Evolutionary conservation across 352 stramenopile genomes (phyloP).

Genomic region (Phytopythium cucurbitacearum): DNA sequence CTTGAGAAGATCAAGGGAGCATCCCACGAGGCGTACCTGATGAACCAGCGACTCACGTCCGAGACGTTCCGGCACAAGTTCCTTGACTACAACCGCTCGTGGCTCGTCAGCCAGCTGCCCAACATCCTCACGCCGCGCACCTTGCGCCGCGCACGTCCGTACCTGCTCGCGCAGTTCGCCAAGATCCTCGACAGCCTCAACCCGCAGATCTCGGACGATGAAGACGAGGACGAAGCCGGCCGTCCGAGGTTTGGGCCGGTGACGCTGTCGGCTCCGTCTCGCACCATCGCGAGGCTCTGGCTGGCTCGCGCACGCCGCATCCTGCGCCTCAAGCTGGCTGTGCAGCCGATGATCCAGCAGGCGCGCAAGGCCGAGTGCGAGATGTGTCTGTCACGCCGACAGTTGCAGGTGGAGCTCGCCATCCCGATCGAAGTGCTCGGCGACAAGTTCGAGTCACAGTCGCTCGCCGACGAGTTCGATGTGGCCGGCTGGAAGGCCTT

Average conservation of each 20-base stretch:
- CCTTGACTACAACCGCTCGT: constrained; percentile 96
- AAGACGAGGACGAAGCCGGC: constrained; percentile 76
- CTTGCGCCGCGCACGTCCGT: constrained; percentile 86
- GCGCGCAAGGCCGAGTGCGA: constrained; percentile 92
- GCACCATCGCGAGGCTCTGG: constrained; percentile 93
- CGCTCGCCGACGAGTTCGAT: constrained; percentile 89
- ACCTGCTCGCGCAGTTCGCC: constrained; percentile 94
- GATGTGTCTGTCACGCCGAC: constrained; percentile 91
- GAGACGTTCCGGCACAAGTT: constrained; percentile 98
- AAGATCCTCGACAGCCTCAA: constrained; percentile 95
- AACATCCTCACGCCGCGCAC: constrained; percentile 94
- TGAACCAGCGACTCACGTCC: constrained; percentile 96
- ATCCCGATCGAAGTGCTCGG: constrained; percentile 91
- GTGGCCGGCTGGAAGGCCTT: constrained; percentile 95
- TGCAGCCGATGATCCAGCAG: constrained; percentile 91
- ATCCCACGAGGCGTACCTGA: constrained; percentile 93
- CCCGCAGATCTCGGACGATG: constrained; percentile 90
- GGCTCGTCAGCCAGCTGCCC: constrained; percentile 94
- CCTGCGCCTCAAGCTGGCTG: constrained; percentile 79
- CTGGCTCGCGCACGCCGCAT: constrained; percentile 80
- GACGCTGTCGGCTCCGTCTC: constrained; percentile 85
- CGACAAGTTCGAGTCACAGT: constrained; percentile 89
- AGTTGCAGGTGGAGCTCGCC: constrained; percentile 94
- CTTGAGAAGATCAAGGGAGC: constrained; percentile 91
- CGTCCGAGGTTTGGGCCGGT: constrained; percentile 87